phyloP scores from a whole-genome alignment of 495 filamentous ascomycete genomes.

The Aspergillus baeticus region DNA sequence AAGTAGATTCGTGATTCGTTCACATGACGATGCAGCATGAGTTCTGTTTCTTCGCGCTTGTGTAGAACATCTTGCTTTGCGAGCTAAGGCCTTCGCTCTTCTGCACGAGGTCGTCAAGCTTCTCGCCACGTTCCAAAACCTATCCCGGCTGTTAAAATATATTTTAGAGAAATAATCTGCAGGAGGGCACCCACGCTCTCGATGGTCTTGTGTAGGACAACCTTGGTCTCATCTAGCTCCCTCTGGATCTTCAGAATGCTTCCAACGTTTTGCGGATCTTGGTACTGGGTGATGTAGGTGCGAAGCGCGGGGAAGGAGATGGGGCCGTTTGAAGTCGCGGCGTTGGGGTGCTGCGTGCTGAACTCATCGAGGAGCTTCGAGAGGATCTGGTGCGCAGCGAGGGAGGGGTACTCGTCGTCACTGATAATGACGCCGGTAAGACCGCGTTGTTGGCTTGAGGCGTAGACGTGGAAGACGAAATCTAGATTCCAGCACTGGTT shows the following conservation, averaged over 20 bases:
- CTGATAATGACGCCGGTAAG: slow-evolving; percentile 86
- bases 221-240: slow-evolving; percentile 97
- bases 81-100: slow-evolving; percentile 85
- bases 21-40: slow-evolving; percentile 23
- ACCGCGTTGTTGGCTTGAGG: slow-evolving; percentile 69
- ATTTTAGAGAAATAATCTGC: background rate
- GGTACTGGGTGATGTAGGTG: slow-evolving; percentile 82
- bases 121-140: slow-evolving; percentile 80
- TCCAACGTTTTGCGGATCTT: slow-evolving; percentile 85
- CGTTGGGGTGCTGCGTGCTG: slow-evolving; percentile 69
- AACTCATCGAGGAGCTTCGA: slow-evolving; percentile 94
- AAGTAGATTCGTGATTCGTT: slow-evolving; percentile 5
- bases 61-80: slow-evolving; percentile 97
- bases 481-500: slow-evolving; percentile 10
- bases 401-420: slow-evolving; percentile 83
- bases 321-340: slow-evolving; percentile 37
- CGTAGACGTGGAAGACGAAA: slow-evolving; percentile 79
- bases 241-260: slow-evolving; percentile 94
- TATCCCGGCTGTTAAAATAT: slow-evolving; percentile 13
- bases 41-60: slow-evolving; percentile 31
- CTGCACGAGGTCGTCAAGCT: slow-evolving; percentile 83
- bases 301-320: slow-evolving; percentile 67
- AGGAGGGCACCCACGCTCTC: slow-evolving; percentile 17
- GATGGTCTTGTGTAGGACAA: slow-evolving; percentile 89
- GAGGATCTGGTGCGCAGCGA: slow-evolving; percentile 92